Percentiles rank a stretch among this genome's conserved stretches.
Evolutionary conservation across 768 basidiomycete species (phyloP).

Genomic region (Boletus edulis): DNA sequence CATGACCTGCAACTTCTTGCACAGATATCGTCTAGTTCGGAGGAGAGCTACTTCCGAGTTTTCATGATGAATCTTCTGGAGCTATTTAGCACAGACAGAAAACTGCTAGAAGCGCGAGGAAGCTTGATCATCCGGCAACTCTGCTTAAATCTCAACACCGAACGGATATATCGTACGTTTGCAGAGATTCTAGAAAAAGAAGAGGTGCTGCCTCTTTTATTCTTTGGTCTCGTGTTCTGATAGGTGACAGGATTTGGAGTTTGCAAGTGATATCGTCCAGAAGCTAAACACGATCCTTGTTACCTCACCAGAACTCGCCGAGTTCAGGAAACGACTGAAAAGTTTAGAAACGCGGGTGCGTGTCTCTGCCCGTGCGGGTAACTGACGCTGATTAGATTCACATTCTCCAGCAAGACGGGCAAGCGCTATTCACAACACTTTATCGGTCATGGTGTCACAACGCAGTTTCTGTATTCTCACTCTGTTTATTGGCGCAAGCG

Average conservation of each 20-base stretch:
- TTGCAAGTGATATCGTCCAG: constrained; percentile 96
- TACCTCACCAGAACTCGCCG: constrained; percentile 92
- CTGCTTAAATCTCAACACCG: constrained; percentile 91
- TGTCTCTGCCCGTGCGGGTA: constrained; percentile 1
- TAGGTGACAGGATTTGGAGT: constrained; percentile 80
- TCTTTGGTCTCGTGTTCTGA: not conserved
- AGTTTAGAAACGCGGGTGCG: constrained; percentile 88
- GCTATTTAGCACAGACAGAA: constrained; percentile 91
- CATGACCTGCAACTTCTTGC: constrained; percentile 94
- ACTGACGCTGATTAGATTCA: not conserved
- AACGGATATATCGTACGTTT: constrained; percentile 92
- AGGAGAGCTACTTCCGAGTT: constrained; percentile 91
- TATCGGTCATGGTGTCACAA: constrained; percentile 99
- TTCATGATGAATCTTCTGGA: constrained; percentile 96
- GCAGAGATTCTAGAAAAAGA: constrained; percentile 98
- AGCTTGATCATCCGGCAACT: constrained; percentile 95
- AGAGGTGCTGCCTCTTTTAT: constrained; percentile 56
- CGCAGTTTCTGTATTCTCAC: constrained; percentile 92
- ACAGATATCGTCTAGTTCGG: constrained; percentile 94
- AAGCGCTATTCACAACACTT: constrained; percentile 88
- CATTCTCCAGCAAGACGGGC: constrained; percentile 78
- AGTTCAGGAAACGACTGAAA: constrained; percentile 90
- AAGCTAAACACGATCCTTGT: constrained; percentile 96
- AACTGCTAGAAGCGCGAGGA: constrained; percentile 86
- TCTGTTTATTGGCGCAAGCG: constrained; percentile 95